Evolutionary conservation across 495 filamentous ascomycete species (phyloP), one percentile per base, ranked within the genome.

Genomic region (Aspergillus sclerotiicarbonarius): DNA sequence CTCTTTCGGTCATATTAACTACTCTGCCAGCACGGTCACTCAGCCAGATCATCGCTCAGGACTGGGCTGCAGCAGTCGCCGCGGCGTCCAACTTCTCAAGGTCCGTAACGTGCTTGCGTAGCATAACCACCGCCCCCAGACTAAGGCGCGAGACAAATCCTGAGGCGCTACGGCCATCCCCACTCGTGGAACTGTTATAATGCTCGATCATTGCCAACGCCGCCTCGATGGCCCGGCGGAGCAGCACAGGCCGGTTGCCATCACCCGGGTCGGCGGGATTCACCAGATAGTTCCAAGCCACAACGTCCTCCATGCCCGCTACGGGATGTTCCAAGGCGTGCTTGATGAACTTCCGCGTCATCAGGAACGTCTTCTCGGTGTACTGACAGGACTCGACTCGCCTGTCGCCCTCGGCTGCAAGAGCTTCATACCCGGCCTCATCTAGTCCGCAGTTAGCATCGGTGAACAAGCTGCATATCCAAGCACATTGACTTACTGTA

Each of bases 371-470:
- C 52, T 77, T 81, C 59, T 86, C 83, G 5, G 75, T 78, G 58
- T 86, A 86, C 13, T 79, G 71, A 6, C 68, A 67, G 18, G 76
- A 77, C n/a, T 79, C 75, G 7, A 82, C 56, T 0, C 61, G 62
- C n/a, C 71, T 67, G 51, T 82, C 74, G 25, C 70, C 70, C 4
- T 77, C 66, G 15, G 67, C 70, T 16, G 70, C 67, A 25, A 81
- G 71, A 21, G 70, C 66, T 31, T 82, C 80, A 58, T 79, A 86
- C 20, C 84, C 84, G 16, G 83, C 81, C 68, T 86, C 83, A 58
- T 86, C 81, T 84, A 5, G 50, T 8, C 47, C 50, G 3, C 30
- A 46, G 20, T 65, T n/a, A 60, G 63, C 45, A 37, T 13, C 1
- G 8, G 51, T 7, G 8, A 41, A 21, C 0, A 29, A 13, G 5